Evolutionary conservation across 768 basidiomycete species (phyloP), one percentile per base, ranked within the genome.

Genomic region (Pisolithus microcarpus): DNA sequence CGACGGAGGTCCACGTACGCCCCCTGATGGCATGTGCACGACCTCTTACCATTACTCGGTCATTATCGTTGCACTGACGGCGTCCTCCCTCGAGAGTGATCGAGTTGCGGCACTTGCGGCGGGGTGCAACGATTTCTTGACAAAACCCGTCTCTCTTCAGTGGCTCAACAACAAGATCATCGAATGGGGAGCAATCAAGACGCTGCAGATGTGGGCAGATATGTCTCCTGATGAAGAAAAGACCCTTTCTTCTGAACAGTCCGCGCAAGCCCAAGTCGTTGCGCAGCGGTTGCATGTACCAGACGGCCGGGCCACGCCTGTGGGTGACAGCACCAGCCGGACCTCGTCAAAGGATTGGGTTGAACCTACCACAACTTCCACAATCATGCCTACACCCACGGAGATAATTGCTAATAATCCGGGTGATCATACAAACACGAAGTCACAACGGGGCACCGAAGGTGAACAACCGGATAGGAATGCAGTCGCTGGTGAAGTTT

Each of bases 131-230:
- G 96, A 99, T 66, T 99, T 98, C 70, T 69, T 99, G 45, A 98
- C 94, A 38, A 99, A 99, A 62, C 96, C 96, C 0, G 95, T 99
- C 28, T 91, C 90, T 7, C 74, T 96, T 26, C 76, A 86, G 42
- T 99, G 96, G 96, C 74, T 99, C 47, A 92, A 97, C 65, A 90
- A 85, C 73, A 99, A 99, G 74, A 94, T 98, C 64, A 90, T 95
- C 54, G 96, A 99, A 67, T 99, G 96, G 96, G 96, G 96, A 0
- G 95, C 91, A 3, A 98, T 99, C 71, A 92, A 92, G 65, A 89
- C 88, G 5, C 63, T 92, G 51, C 88, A 91, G 63, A 91, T 91
- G 87, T 92, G 88, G 85, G 90, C 89, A 10, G 89, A 91, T 62
- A 70, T 85, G 52, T 75, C 84, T 39, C 84, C 87, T 1, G 81